Base-by-base conservation (phyloP, 2,329 filamentous ascomycete genomes). In the Hortaea werneckii region DNA sequence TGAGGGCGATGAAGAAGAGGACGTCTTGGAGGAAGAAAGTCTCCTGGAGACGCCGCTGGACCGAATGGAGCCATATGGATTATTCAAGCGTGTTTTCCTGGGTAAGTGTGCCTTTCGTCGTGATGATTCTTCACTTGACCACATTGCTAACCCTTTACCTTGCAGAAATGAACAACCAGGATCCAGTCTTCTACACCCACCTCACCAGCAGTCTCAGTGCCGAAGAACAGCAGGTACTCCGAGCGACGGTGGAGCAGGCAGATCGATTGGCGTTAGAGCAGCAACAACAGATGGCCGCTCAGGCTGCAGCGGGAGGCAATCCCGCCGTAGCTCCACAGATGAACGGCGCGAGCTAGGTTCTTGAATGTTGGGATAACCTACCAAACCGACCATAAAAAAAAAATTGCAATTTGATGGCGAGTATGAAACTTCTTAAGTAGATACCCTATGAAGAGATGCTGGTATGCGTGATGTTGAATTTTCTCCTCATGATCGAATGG, bases 1-100 rank as follows among this genome's bases (percentile, higher is more conserved):
- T 30, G 62, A 60, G 28, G 75, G 83, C 12, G 76, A 78, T 11
- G 80, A 83, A 41, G 87, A 87, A 1, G 85, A 94, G 46, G 89
- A 95, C 45, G 82, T 95, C 40, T 80, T 94, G 12, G 90, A 96
- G 65, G 92, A 96, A 59, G 90, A 89, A 64, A 85, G 87, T 48
- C 74, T 96, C 43, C 78, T 98, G 2, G 92, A 98, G 67, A 94
- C 90, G 9, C 89, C 90, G 11, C 75, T 98, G 26, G 92, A 98
- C 67, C 92, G 92, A 70, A 77, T 98, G 51, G 92, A 98, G 68
- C 89, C 90, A 2, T 98, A 98, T 61, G 78, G 82, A 62, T 73
- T 95, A 51, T 95, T 98, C 77, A 84, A 87, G 64, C 75, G 78
- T 50, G 82, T 86, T 12, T 72, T 96, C 54, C 67, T 90, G 61